Percentiles rank a stretch among this genome's conserved stretches.
These are phyloP conservation scores for Sophora flavescens DNA, from an alignment of 306 rosid genomes.

Conservation along the genomic window DNA sequence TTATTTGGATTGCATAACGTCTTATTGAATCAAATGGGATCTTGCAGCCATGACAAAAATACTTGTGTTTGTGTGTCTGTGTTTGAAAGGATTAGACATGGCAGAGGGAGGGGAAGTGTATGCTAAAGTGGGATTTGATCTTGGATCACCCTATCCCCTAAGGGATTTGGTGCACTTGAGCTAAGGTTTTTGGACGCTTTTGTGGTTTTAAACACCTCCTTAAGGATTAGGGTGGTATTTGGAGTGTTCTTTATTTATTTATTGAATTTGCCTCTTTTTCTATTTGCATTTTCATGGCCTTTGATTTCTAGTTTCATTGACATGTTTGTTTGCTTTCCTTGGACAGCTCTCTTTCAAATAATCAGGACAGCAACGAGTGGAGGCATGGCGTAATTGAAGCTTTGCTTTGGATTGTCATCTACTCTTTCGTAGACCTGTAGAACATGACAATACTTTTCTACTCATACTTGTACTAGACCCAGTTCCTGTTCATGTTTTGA, in stretches of 20 bases:
- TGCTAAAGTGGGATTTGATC: neutral
- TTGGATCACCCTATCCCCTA: neutral
- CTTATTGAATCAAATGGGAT: constrained; percentile 29
- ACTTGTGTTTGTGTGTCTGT: neutral
- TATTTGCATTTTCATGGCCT: constrained; percentile 31
- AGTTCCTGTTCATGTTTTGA: constrained; percentile 56
- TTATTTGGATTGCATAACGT: neutral
- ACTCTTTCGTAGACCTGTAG: constrained; percentile 51
- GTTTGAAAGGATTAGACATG: constrained; percentile 7
- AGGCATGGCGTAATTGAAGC: constrained; percentile 78
- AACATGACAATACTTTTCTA: constrained; percentile 51
- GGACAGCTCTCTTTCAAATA: constrained; percentile 92
- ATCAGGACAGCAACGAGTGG: constrained; percentile 96
- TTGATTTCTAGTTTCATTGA: constrained; percentile 40
- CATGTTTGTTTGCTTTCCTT: neutral
- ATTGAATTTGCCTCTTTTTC: constrained; percentile 7
- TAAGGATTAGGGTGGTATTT: constrained; percentile 21
- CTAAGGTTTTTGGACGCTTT: neutral
- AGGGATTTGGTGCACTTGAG: constrained; percentile 10
- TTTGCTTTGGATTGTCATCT: constrained; percentile 38
- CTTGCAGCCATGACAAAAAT: constrained; percentile 6
- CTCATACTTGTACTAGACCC: constrained; percentile 51
- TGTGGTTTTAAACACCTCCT: neutral
- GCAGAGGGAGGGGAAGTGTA: constrained; percentile 3
- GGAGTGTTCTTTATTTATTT: neutral